Percentiles rank a stretch among this genome's conserved stretches.
Conservation (phyloP, 768 basidiomycete species). For the Macrocybe gigantea region DNA sequence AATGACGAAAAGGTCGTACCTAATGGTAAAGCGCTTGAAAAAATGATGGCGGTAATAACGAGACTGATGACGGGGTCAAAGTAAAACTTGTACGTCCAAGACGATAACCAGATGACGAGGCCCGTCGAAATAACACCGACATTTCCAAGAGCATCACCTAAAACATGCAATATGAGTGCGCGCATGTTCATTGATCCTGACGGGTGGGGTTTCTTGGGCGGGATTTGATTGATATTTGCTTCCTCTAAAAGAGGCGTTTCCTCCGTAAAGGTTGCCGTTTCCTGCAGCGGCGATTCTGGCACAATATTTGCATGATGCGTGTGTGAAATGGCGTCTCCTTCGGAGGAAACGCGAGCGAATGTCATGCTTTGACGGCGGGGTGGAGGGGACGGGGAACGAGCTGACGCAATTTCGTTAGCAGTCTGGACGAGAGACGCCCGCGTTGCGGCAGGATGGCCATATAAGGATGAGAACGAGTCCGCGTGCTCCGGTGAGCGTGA, state of each 20-base stretch:
- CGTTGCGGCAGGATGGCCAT: slow-evolving; percentile 69
- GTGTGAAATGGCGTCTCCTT: slow-evolving; percentile 7
- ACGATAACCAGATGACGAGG: slow-evolving; percentile 86
- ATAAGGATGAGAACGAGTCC: slow-evolving; percentile 55
- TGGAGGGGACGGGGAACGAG: slow-evolving; percentile 42
- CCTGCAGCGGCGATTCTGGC: slow-evolving; percentile 6
- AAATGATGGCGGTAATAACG: slow-evolving; percentile 93
- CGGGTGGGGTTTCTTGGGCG: slow-evolving; percentile 12
- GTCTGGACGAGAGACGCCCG: slow-evolving; percentile 73
- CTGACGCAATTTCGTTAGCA: slow-evolving; percentile 72
- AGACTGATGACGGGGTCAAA: slow-evolving; percentile 92
- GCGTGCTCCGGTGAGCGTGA: slow-evolving; percentile 23
- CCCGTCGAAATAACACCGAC: slow-evolving; percentile 96
- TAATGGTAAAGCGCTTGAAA: slow-evolving; percentile 90
- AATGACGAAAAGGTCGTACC: slow-evolving; percentile 37
- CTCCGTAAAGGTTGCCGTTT: slow-evolving; percentile 24
- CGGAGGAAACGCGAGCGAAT: slow-evolving; percentile 20
- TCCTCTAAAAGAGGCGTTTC: slow-evolving; percentile 37
- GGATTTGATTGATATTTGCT: slow-evolving; percentile 6
- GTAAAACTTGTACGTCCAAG: slow-evolving; percentile 83
- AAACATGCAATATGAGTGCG: slow-evolving; percentile 89
- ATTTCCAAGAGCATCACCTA: slow-evolving; percentile 97
- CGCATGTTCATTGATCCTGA: slow-evolving; percentile 93
- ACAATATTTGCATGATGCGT: not conserved
- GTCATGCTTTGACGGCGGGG: slow-evolving; percentile 17